These are phyloP conservation scores for Adansonia gregorii DNA, from an alignment of 441 rosid genomes.

Conservation along the genomic window DNA sequence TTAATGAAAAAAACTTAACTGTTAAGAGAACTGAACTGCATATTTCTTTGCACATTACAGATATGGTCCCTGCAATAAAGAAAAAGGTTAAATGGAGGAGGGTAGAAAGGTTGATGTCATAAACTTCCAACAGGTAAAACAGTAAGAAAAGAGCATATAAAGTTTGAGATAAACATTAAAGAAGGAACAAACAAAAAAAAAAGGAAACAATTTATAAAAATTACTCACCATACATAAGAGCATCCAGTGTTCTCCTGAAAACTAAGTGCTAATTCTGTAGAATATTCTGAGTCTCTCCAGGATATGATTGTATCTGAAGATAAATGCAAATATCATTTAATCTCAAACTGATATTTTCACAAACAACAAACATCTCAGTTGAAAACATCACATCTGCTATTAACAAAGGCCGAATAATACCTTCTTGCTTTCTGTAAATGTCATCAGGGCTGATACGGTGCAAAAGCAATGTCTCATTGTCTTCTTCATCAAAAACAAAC, in stretches of 20 bases:
- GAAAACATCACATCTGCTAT: not conserved
- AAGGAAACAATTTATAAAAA: constrained; percentile 22
- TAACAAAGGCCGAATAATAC: constrained; percentile 43
- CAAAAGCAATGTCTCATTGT: constrained; percentile 82
- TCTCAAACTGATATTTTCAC: constrained; percentile 14
- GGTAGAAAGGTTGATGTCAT: constrained; percentile 8
- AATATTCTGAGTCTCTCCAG: constrained; percentile 94
- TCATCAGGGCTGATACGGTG: constrained; percentile 90
- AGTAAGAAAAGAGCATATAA: not conserved
- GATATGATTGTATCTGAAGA: constrained; percentile 91
- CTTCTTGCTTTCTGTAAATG: constrained; percentile 98
- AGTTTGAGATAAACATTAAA: constrained; percentile 9
- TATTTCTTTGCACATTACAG: constrained; percentile 77
- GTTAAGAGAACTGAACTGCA: constrained; percentile 80
- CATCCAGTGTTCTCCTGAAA: constrained; percentile 98
- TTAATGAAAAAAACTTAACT: constrained; percentile 56
- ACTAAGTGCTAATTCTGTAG: constrained; percentile 95
- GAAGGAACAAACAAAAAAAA: constrained; percentile 14
- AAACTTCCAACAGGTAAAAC: not conserved
- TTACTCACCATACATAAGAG: constrained; percentile 83
- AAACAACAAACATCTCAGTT: not conserved
- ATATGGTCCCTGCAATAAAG: constrained; percentile 78
- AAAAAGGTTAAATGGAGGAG: constrained; percentile 27
- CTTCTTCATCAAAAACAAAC: constrained; percentile 92
- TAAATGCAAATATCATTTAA: constrained; percentile 26